These are phyloP conservation scores for Daldinia eschscholtzii DNA, from an alignment of 2,329 filamentous ascomycete genomes.

Conservation along the genomic window DNA sequence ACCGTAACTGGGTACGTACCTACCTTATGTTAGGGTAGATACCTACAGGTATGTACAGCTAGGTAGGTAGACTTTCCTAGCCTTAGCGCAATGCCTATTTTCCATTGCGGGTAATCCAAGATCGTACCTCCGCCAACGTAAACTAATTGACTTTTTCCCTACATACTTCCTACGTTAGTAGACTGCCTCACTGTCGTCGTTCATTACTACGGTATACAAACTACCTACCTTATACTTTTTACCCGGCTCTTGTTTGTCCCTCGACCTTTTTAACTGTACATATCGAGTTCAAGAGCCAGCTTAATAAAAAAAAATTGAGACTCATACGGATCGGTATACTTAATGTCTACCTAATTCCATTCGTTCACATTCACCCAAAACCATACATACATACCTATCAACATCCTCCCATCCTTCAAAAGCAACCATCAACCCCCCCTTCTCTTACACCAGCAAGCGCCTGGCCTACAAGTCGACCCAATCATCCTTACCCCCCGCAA, in stretches of 20 bases:
- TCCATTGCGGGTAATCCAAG: constrained; percentile 27
- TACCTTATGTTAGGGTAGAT: too few relatives aligned
- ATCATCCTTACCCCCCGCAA: constrained; percentile 47
- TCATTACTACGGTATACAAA: constrained; percentile 32
- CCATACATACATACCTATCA: constrained; percentile 20
- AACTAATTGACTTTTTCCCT: constrained; percentile 17
- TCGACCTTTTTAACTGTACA: constrained; percentile 17
- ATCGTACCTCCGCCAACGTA: constrained; percentile 27
- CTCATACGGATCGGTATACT: constrained; percentile 20
- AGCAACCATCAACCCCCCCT: constrained; percentile 44
- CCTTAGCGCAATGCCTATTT: constrained; percentile 9
- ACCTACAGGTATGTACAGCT: too few relatives aligned
- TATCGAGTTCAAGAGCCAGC: constrained; percentile 23
- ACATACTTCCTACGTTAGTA: constrained; percentile 2
- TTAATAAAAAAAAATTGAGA: constrained; percentile 16
- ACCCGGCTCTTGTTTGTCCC: not conserved
- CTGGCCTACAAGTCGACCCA: constrained; percentile 50
- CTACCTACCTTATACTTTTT: constrained; percentile 19
- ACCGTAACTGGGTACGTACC: constrained; percentile 6
- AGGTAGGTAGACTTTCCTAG: constrained; percentile 7
- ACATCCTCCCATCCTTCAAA: constrained; percentile 41
- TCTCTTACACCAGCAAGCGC: constrained; percentile 50
- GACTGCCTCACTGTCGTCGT: constrained; percentile 40
- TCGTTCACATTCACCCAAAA: constrained; percentile 9
- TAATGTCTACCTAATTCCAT: constrained; percentile 38